Base-by-base conservation (phyloP, 495 filamentous ascomycete species). In the Melanomma pulvis-pyrius region DNA sequence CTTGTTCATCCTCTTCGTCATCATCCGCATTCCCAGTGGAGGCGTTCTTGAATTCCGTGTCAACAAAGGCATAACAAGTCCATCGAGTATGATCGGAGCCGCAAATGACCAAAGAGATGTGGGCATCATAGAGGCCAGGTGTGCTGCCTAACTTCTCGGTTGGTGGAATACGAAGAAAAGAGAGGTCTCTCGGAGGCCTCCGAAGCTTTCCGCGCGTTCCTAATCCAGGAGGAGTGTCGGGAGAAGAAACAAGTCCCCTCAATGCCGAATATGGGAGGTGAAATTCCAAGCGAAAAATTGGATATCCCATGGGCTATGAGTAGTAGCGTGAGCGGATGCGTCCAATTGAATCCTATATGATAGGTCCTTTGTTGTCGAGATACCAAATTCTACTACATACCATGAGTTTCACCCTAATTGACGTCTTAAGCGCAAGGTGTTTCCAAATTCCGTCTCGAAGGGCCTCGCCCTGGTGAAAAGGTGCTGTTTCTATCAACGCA, bases 221-320 rank as follows among this genome's bases (percentile, higher is more conserved):
- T 12, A 15, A 17, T 44, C 39, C 39, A 15, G 17, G 21, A 44
- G 17, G 48, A 13, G 19, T n/a, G 9, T 25, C 25, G 13, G 19
- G 22, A 9, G 19, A 17, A 11, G 50, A 21, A 28, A 21, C 11
- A 3, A 28, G 17, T 36, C 17, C 22, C 49, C 46, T 59, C 13
- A 60, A 30, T 1, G 56, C 63, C 13, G 51, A 54, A 30, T 59
- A 60, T 11, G 63, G 55, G 26, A 66, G 17, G n/a, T 66, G 63
- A 12, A 66, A 46, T 30, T 66, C 63, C 22, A 66, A 24, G 0
- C 47, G 55, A 32, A 66, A 66, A 17, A 44, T 48, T 17, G 24
- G 17, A 21, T 9, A 53, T 28, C 47, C 55, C 8, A n/a, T 12
- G 1, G 44, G 11, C 28, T 52, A 44, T 11, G 4, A 44, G 17